Conservation (phyloP, 257 asterid genomes). For the Eucommia ulmoides region DNA sequence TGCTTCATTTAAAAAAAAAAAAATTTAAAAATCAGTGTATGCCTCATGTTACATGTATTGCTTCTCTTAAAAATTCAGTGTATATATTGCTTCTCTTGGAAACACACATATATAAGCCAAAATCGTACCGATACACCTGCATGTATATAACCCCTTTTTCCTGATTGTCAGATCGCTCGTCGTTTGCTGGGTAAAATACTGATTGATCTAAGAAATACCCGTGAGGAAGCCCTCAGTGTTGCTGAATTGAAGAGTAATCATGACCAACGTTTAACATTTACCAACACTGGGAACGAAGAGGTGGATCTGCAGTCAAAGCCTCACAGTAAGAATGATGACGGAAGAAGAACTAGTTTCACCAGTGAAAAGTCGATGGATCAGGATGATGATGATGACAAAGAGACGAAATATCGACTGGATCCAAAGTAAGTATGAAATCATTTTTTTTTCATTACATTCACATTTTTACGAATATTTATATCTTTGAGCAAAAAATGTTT, state of each 20-base stretch:
- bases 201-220: constrained; percentile 83
- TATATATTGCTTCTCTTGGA: too few species aligned
- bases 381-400: constrained; percentile 83
- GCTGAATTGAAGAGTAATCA: constrained; percentile 70
- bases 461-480: too few species aligned
- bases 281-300: constrained; percentile 41
- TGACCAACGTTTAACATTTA: constrained; percentile 28
- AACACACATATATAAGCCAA: too few species aligned
- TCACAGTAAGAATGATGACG: constrained; percentile 36
- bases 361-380: constrained; percentile 77
- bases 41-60: too few species aligned
- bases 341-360: constrained; percentile 72
- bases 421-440: constrained; percentile 69
- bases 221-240: constrained; percentile 78
- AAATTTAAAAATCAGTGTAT: too few species aligned
- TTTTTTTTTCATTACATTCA: too few species aligned
- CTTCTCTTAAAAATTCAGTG: too few species aligned
- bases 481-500: too few species aligned
- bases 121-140: too few species aligned
- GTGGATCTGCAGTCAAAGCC: constrained; percentile 34
- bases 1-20: too few species aligned
- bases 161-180: constrained; percentile 61
- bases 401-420: constrained; percentile 87
- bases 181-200: constrained; percentile 81
- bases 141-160: not conserved